Evolutionary conservation across 2,329 filamentous ascomycete species (phyloP).

Genomic region (Penicillium sp.): DNA sequence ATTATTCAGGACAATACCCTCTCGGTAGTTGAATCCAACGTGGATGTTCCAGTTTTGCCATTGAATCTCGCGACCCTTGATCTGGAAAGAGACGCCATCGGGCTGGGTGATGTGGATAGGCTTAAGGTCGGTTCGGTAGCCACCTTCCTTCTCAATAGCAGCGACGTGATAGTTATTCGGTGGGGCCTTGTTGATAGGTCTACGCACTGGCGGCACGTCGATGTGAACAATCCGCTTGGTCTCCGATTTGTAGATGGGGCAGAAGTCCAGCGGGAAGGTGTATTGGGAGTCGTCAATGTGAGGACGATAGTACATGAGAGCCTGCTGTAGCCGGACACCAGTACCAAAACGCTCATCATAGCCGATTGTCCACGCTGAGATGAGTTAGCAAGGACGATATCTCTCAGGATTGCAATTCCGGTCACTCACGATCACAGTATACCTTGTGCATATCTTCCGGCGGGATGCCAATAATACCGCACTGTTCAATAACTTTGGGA

Average conservation of each 20-base stretch:
- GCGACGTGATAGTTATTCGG: slow-evolving; percentile 78
- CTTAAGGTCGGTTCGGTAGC: slow-evolving; percentile 76
- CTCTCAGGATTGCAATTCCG: background rate
- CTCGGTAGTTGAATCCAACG: slow-evolving; percentile 91
- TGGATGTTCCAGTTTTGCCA: slow-evolving; percentile 97
- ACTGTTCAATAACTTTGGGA: slow-evolving; percentile 86
- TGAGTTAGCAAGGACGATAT: slow-evolving; percentile 6
- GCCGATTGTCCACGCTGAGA: slow-evolving; percentile 81
- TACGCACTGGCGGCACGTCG: slow-evolving; percentile 73
- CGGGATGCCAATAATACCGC: slow-evolving; percentile 75
- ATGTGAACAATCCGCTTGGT: slow-evolving; percentile 77
- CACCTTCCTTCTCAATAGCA: slow-evolving; percentile 69
- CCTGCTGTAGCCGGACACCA: slow-evolving; percentile 78
- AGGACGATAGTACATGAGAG: slow-evolving; percentile 92
- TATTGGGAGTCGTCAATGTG: slow-evolving; percentile 85
- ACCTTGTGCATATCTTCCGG: slow-evolving; percentile 88
- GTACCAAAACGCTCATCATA: slow-evolving; percentile 88
- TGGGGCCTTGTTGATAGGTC: slow-evolving; percentile 68
- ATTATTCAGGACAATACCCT: slow-evolving; percentile 86
- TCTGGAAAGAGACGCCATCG: slow-evolving; percentile 80
- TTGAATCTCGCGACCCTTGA: slow-evolving; percentile 69
- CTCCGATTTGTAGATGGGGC: slow-evolving; percentile 82
- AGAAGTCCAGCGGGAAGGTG: slow-evolving; percentile 88
- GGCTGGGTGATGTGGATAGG: slow-evolving; percentile 85
- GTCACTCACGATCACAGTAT: slow-evolving; percentile 74